Evolutionary conservation across 192 early-diverging fungal species (phyloP).

Genomic region (Linnemannia hyalina): DNA sequence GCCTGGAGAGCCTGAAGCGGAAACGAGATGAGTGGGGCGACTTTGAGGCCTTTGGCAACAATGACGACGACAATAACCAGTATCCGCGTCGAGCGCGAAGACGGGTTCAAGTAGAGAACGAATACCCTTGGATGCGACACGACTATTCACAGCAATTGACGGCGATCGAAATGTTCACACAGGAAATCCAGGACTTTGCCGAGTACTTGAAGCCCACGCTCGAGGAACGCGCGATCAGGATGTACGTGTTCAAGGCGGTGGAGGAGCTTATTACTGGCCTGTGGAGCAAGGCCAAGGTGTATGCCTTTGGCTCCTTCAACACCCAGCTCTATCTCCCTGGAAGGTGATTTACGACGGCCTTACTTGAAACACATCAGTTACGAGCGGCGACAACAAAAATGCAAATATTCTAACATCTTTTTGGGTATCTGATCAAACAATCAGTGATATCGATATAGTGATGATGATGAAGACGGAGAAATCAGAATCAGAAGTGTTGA

Average conservation of each 20-base stretch:
- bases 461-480: neutral
- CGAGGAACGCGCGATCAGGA: constrained; percentile 84
- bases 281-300: constrained; percentile 60
- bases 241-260: constrained; percentile 77
- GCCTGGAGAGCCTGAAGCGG: neutral
- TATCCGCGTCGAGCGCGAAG: neutral
- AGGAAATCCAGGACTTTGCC: constrained; percentile 84
- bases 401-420: neutral
- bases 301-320: constrained; percentile 92
- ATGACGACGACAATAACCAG: neutral
- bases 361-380: constrained; percentile 12
- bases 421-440: neutral
- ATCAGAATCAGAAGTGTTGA: neutral
- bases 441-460: constrained; percentile 41
- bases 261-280: constrained; percentile 60
- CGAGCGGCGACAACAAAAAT: neutral
- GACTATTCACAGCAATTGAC: neutral
- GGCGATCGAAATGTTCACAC: constrained; percentile 42
- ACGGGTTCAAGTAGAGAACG: neutral
- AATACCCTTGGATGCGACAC: constrained; percentile 46
- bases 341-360: constrained; percentile 72
- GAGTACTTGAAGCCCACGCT: constrained; percentile 85
- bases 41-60: neutral
- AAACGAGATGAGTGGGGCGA: neutral
- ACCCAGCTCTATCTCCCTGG: constrained; percentile 90